Base-by-base conservation (phyloP, 2,329 filamentous ascomycete genomes). In the Diaporthe eres region DNA sequence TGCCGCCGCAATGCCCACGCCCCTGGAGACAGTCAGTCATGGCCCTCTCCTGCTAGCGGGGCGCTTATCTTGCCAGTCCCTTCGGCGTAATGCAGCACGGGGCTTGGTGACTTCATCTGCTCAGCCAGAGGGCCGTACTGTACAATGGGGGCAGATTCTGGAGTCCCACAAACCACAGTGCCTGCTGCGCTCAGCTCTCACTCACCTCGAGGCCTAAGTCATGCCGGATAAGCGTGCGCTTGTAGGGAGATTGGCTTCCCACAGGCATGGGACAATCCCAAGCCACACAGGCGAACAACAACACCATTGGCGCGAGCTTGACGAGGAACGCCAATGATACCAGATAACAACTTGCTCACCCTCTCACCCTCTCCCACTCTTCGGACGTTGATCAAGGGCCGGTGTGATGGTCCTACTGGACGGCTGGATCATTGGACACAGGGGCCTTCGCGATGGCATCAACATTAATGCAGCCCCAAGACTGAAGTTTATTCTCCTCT, bases 11-110 rank as follows among this genome's bases (percentile, higher is more conserved):
- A 68, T 68, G 63, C 63, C 63, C 63, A 68, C 63, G 63, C 63
- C 57, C 71, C 55, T 72, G 71, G 71, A 65, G 71, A 57, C 60
- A 37, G 39, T 51, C 71, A 47, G 58, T 42, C 65, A 70, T 70
- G 49, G 47, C 28, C 49, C 71, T 57, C 49, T 61, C 55, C 58
- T 60, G 58, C 71, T 73, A 73, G 71, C 71, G 71, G 71, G 71
- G 58, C 71, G 58, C 71, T 73, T 73, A 73, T 73, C 71, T 73
- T 65, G 71, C 71, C 71, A 34, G 47, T 73, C 58, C 47, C 65
- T 68, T 68, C 65, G 65, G 65, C 47, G 65, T 68, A 68, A 68
- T 68, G 34, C 47, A 28, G 31, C 39, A 68, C 31, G 65, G 65
- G 34, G 65, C 63, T 68, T 68, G 63, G 47, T 68, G 47, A 53